phyloP scores from a whole-genome alignment of 2,329 filamentous ascomycete genomes.

The Diaporthe humulicola region DNA sequence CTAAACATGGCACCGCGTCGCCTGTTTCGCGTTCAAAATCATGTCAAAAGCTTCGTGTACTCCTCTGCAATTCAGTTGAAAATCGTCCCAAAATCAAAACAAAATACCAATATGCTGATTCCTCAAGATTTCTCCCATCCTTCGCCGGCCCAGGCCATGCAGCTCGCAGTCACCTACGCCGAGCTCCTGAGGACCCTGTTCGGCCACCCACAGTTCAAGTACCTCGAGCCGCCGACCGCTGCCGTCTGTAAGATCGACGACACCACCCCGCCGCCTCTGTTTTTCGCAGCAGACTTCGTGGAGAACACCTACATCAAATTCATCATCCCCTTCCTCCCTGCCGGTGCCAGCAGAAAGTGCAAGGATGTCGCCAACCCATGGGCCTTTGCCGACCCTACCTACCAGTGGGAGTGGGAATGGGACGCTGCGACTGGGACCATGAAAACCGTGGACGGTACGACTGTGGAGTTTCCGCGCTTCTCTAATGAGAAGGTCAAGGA shows the following conservation, averaged over 20 bases:
- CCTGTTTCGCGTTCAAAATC: background rate
- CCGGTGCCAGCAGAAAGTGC: background rate
- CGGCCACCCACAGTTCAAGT: constrained; percentile 11
- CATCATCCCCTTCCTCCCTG: background rate
- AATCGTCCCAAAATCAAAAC: too few relatives aligned
- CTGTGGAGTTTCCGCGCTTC: background rate
- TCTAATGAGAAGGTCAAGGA: background rate
- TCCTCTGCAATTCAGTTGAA: background rate
- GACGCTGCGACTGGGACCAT: background rate
- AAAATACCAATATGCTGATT: background rate
- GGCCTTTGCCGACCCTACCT: background rate
- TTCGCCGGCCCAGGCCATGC: background rate
- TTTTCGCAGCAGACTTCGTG: background rate
- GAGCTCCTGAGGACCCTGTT: constrained; percentile 10
- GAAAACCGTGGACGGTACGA: background rate
- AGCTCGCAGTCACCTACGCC: background rate
- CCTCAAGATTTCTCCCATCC: background rate
- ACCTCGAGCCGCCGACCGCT: constrained; percentile 1
- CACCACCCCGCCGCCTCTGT: background rate
- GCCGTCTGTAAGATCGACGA: background rate
- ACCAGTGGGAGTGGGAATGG: constrained; percentile 24
- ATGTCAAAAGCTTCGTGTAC: background rate
- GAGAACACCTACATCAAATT: background rate
- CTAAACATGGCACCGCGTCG: constrained; percentile 19
- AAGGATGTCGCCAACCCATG: constrained; percentile 9